Percentiles rank a stretch among this genome's conserved stretches.
Evolutionary conservation across 495 filamentous ascomycete species (phyloP).

Genomic region (Jackrogersella minutella): DNA sequence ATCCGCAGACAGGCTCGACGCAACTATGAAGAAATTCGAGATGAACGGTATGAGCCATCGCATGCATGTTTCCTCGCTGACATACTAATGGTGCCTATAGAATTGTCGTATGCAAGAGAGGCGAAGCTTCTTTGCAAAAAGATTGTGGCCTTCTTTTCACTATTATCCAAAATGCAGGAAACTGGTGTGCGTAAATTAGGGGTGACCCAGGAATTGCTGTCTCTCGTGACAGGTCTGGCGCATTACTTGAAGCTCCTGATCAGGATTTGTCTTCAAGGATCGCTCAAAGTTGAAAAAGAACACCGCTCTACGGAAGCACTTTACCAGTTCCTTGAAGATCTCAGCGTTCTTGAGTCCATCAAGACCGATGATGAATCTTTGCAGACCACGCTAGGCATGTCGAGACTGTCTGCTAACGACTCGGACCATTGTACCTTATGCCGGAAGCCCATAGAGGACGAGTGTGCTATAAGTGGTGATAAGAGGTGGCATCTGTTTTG

Average conservation of each 20-base stretch:
- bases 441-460: constrained; percentile 90
- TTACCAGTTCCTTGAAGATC: constrained; percentile 78
- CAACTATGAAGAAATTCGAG: constrained; percentile 69
- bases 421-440: constrained; percentile 85
- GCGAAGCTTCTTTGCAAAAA: constrained; percentile 99
- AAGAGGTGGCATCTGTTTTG: constrained; percentile 86
- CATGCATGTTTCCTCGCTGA: neutral
- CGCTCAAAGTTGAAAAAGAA: constrained; percentile 89
- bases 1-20: constrained; percentile 85
- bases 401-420: constrained; percentile 74
- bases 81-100: constrained; percentile 54
- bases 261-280: constrained; percentile 92
- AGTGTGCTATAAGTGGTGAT: constrained; percentile 76
- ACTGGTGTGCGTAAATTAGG: constrained; percentile 86
- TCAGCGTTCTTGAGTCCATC: constrained; percentile 75
- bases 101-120: constrained; percentile 89
- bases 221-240: constrained; percentile 93
- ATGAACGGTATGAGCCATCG: constrained; percentile 72
- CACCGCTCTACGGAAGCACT: constrained; percentile 75
- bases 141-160: constrained; percentile 95
- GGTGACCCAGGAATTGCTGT: constrained; percentile 95
- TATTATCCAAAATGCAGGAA: constrained; percentile 93
- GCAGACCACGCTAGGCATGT: constrained; percentile 75
- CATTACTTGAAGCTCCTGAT: constrained; percentile 99
- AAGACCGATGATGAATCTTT: constrained; percentile 75